A percentile compares a stretch with the other conserved stretches of the same genome.
These are phyloP conservation scores for Nymphaea colorata DNA, from an alignment of 164 flowering plant species.

Conservation along the genomic window DNA sequence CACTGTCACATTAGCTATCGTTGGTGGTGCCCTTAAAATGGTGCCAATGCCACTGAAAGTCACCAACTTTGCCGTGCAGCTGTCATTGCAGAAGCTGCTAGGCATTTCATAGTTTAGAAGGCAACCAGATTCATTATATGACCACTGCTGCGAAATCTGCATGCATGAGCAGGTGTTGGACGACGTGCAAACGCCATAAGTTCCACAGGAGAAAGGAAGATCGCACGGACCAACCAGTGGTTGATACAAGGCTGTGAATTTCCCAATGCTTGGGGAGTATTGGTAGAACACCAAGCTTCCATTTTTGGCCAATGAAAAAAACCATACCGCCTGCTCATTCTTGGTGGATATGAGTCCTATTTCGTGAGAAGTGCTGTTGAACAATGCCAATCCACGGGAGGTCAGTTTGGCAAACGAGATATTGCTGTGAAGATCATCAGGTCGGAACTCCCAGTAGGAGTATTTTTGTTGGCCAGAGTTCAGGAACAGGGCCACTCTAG, in stretches of 20 bases:
- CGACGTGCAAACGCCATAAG: slow-evolving; percentile 57
- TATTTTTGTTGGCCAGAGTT: slow-evolving; percentile 38
- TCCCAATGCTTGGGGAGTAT: slow-evolving; percentile 32
- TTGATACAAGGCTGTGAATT: slow-evolving; percentile 50
- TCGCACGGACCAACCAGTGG: slow-evolving; percentile 61
- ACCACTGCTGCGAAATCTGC: slow-evolving; percentile 4
- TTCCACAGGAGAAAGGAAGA: slow-evolving; percentile 70
- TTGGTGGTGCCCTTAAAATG: slow-evolving; percentile 23
- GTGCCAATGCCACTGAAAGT: slow-evolving; percentile 40
- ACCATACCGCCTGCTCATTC: slow-evolving; percentile 27
- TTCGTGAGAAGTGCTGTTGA: slow-evolving; percentile 21
- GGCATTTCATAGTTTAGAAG: slow-evolving; percentile 22
- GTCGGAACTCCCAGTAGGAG: slow-evolving; percentile 78
- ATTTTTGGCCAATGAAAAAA: slow-evolving; percentile 42
- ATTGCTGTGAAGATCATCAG: slow-evolving; percentile 12
- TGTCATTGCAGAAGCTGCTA: slow-evolving; percentile 21
- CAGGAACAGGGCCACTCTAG: slow-evolving; percentile 47
- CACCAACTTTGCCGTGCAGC: slow-evolving; percentile 30
- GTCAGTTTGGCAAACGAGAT: slow-evolving; percentile 39
- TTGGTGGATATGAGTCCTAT: slow-evolving; percentile 34
- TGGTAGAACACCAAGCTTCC: slow-evolving; percentile 62
- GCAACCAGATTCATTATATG: slow-evolving; percentile 1
- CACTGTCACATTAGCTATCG: slow-evolving; percentile 27
- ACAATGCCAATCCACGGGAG: slow-evolving; percentile 42
- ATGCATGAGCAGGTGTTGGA: slow-evolving; percentile 54